phyloP scores from a whole-genome alignment of 2,329 filamentous ascomycete genomes.

The Ophiocordyceps robertsii region DNA sequence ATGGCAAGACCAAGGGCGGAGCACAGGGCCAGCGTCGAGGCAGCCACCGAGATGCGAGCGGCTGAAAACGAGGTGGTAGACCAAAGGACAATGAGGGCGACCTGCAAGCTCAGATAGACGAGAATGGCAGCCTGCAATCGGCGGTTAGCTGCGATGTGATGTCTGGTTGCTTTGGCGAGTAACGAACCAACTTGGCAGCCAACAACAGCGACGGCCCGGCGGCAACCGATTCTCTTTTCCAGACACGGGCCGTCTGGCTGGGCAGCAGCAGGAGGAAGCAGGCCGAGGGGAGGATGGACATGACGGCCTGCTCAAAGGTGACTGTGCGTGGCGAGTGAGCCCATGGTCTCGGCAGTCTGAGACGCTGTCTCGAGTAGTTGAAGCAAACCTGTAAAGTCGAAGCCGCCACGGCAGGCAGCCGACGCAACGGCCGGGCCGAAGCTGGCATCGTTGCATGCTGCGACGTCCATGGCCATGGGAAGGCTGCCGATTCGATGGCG shows the following conservation, averaged over 20 bases:
- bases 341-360: no score
- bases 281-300: not conserved
- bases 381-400: not conserved
- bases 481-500: no score
- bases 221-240: no score
- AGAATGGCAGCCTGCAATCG: not conserved
- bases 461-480: no score
- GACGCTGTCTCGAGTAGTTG: no score
- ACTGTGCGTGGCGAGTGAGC: no score
- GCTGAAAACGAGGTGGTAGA: not conserved
- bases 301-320: not conserved
- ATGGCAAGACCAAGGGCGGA: not conserved
- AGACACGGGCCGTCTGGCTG: no score
- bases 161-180: no score
- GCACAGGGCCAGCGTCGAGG: not conserved
- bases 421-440: not conserved
- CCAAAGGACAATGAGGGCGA: not conserved
- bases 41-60: not conserved
- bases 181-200: no score
- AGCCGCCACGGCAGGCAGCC: not conserved
- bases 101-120: not conserved
- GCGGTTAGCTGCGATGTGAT: no score
- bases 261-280: not conserved
- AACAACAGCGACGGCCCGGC: no score
- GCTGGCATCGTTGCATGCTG: not conserved